Evolutionary conservation across 2,329 filamentous ascomycete genomes (phyloP), one percentile per base, ranked within the genome.

Genomic region (Neophaeococcomyces mojaviensis): DNA sequence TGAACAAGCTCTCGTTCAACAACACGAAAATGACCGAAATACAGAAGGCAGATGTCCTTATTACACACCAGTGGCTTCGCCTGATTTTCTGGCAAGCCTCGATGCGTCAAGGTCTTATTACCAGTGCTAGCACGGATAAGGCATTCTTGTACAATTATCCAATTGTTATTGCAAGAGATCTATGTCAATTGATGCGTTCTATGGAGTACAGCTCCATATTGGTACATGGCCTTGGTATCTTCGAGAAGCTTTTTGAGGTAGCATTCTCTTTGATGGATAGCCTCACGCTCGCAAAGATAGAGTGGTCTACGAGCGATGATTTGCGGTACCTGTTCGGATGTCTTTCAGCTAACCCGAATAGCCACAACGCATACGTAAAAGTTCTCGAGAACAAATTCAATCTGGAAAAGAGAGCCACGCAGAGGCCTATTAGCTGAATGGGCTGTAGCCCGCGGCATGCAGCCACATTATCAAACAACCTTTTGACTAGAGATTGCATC

Each of bases 51-150:
- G 79, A 85, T 49, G 68, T 86, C 13, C 71, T 81, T 24, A 76
- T 82, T 31, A 84, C 79, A 1, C 81, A 84, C 57, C 79, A 83
- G 57, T 86, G 82, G 82, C 68, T 85, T 2, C 71, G 78, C n/a
- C 76, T 81, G 1, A 82, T 84, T 63, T 76, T 84, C 24, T 85
- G 82, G 82, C 82, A 84, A 56, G 73, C 81, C 1, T 81, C 79
- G 2, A 82, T 83, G 57, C 76, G 77, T 18, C 80, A 83, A 53
- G 78, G 79, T 3, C 74, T 81, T 13, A 69, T 85, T 19, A 81
- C 77, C 20, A 80, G 73, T 46, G 71, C 70, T 4, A 70, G 79
- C 0, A 62, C 70, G 1, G 75, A 84, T 52, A 74, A 72, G 49
- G 75, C 77, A 46, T 73, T 82, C 55, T 74, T 77, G 1, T 84